phyloP scores from a whole-genome alignment of 2,329 filamentous ascomycete genomes.

The Penicillium sp. region DNA sequence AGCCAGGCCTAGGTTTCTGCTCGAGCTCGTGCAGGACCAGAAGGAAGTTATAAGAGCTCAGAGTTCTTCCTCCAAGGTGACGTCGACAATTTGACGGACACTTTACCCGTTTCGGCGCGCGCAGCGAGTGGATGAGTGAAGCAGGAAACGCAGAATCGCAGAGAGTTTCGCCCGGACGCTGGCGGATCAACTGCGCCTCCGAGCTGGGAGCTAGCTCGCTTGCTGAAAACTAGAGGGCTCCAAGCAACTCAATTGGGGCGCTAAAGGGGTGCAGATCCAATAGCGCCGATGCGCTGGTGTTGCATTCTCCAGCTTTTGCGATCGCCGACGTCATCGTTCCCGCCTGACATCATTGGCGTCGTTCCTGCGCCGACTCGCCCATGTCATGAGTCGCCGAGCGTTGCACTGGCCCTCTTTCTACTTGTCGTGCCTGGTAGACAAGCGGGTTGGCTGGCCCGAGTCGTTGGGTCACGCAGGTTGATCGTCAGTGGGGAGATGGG shows the following conservation, averaged over 20 bases:
- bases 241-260: constrained; percentile 1
- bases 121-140: background rate
- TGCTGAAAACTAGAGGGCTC: background rate
- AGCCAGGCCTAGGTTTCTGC: no score
- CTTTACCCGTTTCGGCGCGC: background rate
- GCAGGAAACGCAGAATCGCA: constrained; percentile 7
- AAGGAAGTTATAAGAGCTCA: background rate
- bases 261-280: constrained; percentile 4
- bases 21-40: no score
- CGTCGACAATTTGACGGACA: background rate
- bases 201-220: background rate
- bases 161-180: background rate
- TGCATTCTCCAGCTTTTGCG: constrained; percentile 8
- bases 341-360: constrained; percentile 21
- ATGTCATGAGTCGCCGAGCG: constrained; percentile 16
- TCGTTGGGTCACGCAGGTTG: no score
- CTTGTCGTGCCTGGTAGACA: no score
- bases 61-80: background rate
- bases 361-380: constrained; percentile 11
- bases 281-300: constrained; percentile 9
- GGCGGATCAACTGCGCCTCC: background rate
- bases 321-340: constrained; percentile 26
- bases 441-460: no score
- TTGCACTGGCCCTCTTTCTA: constrained; percentile 11
- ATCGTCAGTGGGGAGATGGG: constrained; percentile 8